A percentile compares a stretch with the other conserved stretches of the same genome.
phyloP scores from a whole-genome alignment of 192 early-diverging fungal genomes.

The Podila clonocystis region DNA sequence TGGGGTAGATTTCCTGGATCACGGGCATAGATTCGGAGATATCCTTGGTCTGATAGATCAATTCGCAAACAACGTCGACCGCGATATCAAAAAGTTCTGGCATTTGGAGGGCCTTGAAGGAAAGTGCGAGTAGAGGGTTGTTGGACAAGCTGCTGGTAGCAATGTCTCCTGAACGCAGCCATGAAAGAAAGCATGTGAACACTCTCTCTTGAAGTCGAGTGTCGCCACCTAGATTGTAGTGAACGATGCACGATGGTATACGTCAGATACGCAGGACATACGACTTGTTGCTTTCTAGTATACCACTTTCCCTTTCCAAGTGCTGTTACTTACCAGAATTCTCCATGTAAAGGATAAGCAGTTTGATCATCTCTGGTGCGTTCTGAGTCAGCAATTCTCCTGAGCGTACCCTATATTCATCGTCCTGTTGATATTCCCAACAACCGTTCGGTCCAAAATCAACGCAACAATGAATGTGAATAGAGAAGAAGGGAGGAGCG shows the following conservation, averaged over 20 bases:
- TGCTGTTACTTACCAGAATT: slow-evolving; percentile 55
- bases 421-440: slow-evolving; percentile 55
- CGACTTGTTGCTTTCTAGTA: neutral
- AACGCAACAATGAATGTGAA: slow-evolving; percentile 7
- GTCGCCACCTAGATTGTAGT: slow-evolving; percentile 51
- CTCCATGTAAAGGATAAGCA: slow-evolving; percentile 78
- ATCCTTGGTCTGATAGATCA: slow-evolving; percentile 77
- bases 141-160: slow-evolving; percentile 65
- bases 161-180: slow-evolving; percentile 87
- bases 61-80: slow-evolving; percentile 84
- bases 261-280: neutral
- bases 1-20: slow-evolving; percentile 72
- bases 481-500: no score
- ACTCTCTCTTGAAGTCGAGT: slow-evolving; percentile 70
- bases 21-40: slow-evolving; percentile 61
- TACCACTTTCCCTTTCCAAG: neutral
- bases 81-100: slow-evolving; percentile 85
- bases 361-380: slow-evolving; percentile 72
- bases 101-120: slow-evolving; percentile 77
- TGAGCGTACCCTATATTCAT: slow-evolving; percentile 67
- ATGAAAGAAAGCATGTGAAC: slow-evolving; percentile 81
- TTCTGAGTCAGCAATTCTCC: slow-evolving; percentile 71
- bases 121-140: slow-evolving; percentile 73
- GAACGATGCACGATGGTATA: neutral
- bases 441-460: no score